Base-by-base conservation (phyloP, 2,329 filamentous ascomycete genomes). In the Juglanconis sp. region DNA sequence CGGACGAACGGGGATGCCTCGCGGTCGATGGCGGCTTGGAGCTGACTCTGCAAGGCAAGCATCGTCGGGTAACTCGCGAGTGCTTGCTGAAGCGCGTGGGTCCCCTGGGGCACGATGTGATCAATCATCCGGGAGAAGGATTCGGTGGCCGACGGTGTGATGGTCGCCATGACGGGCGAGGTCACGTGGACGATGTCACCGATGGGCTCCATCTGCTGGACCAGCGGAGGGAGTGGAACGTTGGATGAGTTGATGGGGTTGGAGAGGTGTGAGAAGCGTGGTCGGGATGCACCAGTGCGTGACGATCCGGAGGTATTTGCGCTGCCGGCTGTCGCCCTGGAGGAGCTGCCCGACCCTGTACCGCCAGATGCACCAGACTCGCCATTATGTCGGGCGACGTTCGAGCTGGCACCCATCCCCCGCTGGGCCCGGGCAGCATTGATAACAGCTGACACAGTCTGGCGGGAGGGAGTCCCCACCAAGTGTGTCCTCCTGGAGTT, bases 91-190 rank as follows among this genome's bases (percentile, higher is more conserved):
- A 86, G 71, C 4, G 78, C 76, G 3, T 68, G 69, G 0, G 76
- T 76, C 0, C 85, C 85, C 55, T 79, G 76, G 0, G 80, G 76
- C 0, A 87, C 76, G 13, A 79, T 72, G 5, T 75, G 71, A 59
- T 87, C 82, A 55, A 88, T 84, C 61, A 86, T 70, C 9, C 76
- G 73, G 40, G 73, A 77, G 56, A 82, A 81, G 3, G 78, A 77
- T n/a, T 71, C 68, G 9, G 74, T 70, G 6, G 76, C 71, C 53
- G 74, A 71, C 0, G 72, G 68, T 1, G 70, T 68, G n/a, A 72
- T 64, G 10, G 69, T 70, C 8, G 73, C 69, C 61, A 69, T 67
- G 24, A 70, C 68, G 49, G 73, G 69, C 17, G 70, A 64, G 46
- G 75, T 70, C 30, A 70, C 58, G 44, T 71, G 68, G 13, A 65